A percentile compares a stretch with the other conserved stretches of the same genome.
Conservation (phyloP, 1,284 basidiomycete species). For the Amylostereum chailletii region DNA sequence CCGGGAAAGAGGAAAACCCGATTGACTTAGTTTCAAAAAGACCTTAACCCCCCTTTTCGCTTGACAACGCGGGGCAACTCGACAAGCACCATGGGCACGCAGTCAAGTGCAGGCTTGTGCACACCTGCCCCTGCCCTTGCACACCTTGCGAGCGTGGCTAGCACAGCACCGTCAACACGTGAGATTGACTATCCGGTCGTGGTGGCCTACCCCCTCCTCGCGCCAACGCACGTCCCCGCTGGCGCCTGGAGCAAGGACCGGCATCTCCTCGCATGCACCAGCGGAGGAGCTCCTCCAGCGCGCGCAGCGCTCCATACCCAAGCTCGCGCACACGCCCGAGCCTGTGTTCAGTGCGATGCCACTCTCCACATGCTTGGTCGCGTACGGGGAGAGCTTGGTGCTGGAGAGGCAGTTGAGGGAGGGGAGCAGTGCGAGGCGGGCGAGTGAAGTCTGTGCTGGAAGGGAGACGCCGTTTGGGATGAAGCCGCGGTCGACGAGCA, state of each 20-base stretch:
- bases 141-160: slow-evolving; percentile 1
- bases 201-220: no score
- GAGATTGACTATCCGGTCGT: slow-evolving; percentile 22
- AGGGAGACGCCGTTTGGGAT: neutral
- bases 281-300: slow-evolving; percentile 70
- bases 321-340: slow-evolving; percentile 24
- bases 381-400: slow-evolving; percentile 79
- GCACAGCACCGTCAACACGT: slow-evolving; percentile 8
- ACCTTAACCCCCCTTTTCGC: no score
- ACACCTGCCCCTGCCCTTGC: slow-evolving; percentile 11
- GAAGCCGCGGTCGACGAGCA: neutral
- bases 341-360: slow-evolving; percentile 42
- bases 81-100: slow-evolving; percentile 44
- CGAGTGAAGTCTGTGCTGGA: neutral
- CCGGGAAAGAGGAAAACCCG: no score
- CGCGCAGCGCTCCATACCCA: slow-evolving; percentile 62
- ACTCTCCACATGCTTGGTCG: slow-evolving; percentile 76
- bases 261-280: slow-evolving; percentile 70
- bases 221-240: no score
- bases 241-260: slow-evolving; percentile 2
- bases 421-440: slow-evolving; percentile 28
- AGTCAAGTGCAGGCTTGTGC: slow-evolving; percentile 3
- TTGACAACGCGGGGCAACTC: slow-evolving; percentile 61
- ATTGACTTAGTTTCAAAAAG: no score
- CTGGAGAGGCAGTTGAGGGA: slow-evolving; percentile 71